Evolutionary conservation across 495 filamentous ascomycete species (phyloP).

Genomic region (Penicillium taxi): DNA sequence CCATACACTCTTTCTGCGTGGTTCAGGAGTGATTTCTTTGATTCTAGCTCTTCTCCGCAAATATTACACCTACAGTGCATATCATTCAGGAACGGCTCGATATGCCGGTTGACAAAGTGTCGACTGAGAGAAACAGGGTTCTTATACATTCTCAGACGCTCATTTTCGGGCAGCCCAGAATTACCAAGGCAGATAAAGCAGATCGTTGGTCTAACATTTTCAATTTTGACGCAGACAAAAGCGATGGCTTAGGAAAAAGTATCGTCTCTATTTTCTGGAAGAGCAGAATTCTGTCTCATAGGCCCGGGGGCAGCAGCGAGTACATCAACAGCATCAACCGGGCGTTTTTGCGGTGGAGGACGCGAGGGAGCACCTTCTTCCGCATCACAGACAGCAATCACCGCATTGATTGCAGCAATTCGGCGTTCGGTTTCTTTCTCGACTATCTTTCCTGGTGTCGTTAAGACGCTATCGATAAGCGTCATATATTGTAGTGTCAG

Average conservation of each 20-base stretch:
- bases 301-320: too few species aligned
- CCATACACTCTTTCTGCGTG: not conserved
- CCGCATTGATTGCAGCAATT: conserved; percentile 22
- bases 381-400: conserved; percentile 23
- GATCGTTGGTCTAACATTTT: conserved; percentile 13
- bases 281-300: conserved; percentile 7
- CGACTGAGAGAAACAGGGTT: conserved; percentile 16
- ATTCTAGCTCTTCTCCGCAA: conserved; percentile 8
- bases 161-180: conserved; percentile 5
- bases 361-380: conserved; percentile 18
- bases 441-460: conserved; percentile 12
- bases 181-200: conserved; percentile 20
- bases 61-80: conserved; percentile 17
- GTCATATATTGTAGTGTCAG: conserved; percentile 18
- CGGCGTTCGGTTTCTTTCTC: conserved; percentile 18
- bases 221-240: conserved; percentile 16
- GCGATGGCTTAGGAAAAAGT: conserved; percentile 13
- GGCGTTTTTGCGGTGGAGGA: conserved; percentile 8
- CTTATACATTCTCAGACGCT: conserved; percentile 12
- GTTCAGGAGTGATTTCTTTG: not conserved
- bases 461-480: conserved; percentile 20
- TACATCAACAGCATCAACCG: conserved; percentile 3
- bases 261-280: conserved; percentile 8
- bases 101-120: conserved; percentile 20
- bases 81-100: conserved; percentile 17